Base-by-base conservation (phyloP, 306 rosid species). In the Casuarina cunninghamiana region DNA sequence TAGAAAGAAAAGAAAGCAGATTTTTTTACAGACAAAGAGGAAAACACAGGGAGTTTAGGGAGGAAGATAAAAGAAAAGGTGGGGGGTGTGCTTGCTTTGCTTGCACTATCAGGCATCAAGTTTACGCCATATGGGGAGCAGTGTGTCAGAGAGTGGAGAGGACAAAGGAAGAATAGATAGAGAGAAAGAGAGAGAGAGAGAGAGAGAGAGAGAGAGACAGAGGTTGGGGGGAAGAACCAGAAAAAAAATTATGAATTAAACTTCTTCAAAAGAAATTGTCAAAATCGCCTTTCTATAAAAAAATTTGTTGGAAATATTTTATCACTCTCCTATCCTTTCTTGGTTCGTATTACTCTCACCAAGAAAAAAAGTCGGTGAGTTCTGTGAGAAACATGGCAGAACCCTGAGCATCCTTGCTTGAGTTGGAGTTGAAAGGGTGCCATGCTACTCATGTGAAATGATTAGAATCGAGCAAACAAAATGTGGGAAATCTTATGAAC, bases 101-200 rank as follows among this genome's bases (percentile, higher is more conserved):
- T 89, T 91, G 93, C 90, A 89, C 88, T 84, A 81, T 79, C 90
- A 89, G 89, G 80, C 87, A 88, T 85, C 91, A 69, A 87, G 90
- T 91, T 87, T 84, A 84, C 87, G 87, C 93, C 90, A 83, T 76
- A 9, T 50, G 76, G 86, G 84, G 82, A 72, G 85, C 85, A 83
- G 86, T 73, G 82, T 89, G 93, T 84, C 91, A 87, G 93, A 87
- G 73, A 78, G 83, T 80, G 87, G 87, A 78, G 82, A 75, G 84
- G 76, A 87, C 85, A 82, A 71, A 79, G 69, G 45, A 60, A 38
- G 38, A 49, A 80, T 75, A 61, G 48, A 63, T 71, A 61, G 48
- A 80, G 72, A 74, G 71, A 67, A 50, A 71, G 41, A 57, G 79
- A 74, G 71, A 67, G 55, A 71, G 41, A 57, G 79, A 60, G 38